phyloP scores from a whole-genome alignment of 2,329 filamentous ascomycete species.

The Teratosphaeriaceae sp. region DNA sequence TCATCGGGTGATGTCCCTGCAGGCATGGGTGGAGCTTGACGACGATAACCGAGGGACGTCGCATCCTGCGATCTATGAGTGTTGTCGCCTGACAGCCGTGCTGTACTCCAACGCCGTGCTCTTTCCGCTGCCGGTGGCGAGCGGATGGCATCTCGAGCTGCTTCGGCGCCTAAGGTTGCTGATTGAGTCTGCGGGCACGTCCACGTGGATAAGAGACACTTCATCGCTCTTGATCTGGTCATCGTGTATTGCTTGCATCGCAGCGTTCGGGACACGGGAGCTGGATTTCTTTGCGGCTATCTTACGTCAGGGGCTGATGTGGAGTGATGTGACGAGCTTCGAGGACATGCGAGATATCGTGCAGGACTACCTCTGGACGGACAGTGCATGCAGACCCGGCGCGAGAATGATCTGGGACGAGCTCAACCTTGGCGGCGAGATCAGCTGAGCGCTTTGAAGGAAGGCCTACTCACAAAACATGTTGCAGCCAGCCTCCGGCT shows the following conservation, averaged over 20 bases:
- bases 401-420: too few species aligned
- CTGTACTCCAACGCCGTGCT: not conserved
- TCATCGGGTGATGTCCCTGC: not conserved
- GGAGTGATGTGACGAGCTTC: not conserved
- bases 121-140: not conserved
- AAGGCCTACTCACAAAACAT: too few species aligned
- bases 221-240: not conserved
- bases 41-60: too few species aligned
- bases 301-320: not conserved
- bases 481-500: too few species aligned
- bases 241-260: not conserved
- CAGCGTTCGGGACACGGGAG: not conserved
- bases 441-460: too few species aligned
- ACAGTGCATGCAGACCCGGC: not conserved
- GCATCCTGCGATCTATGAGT: not conserved
- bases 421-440: too few species aligned
- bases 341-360: not conserved
- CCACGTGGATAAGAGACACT: not conserved
- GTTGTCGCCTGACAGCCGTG: not conserved
- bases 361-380: not conserved
- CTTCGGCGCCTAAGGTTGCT: not conserved
- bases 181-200: not conserved
- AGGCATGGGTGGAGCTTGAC: not conserved
- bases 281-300: not conserved
- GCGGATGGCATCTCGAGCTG: conserved; percentile 1